phyloP scores from a whole-genome alignment of 2,329 filamentous ascomycete genomes.

The Hypoxylon sp. region DNA sequence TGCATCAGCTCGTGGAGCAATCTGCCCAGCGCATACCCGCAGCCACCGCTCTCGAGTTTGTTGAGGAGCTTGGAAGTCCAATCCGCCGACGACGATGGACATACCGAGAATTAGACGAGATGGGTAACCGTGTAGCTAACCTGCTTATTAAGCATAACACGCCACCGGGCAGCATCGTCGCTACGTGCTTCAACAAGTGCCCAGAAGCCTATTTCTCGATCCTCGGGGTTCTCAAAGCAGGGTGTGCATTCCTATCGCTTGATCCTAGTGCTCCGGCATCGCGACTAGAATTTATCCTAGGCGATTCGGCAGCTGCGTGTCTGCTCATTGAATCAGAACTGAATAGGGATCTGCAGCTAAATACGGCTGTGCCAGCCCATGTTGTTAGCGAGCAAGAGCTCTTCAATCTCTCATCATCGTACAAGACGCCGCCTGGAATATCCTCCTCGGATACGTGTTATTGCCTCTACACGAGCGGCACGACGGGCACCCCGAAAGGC shows the following conservation, averaged over 20 bases:
- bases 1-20: constrained; percentile 85
- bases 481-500: constrained; percentile 88
- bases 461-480: constrained; percentile 89
- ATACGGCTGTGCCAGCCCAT: constrained; percentile 54
- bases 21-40: constrained; percentile 70
- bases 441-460: constrained; percentile 76
- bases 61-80: constrained; percentile 66
- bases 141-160: constrained; percentile 69
- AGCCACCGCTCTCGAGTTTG: constrained; percentile 82
- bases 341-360: constrained; percentile 54
- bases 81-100: constrained; percentile 74
- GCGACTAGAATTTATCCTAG: constrained; percentile 82
- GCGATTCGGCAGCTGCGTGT: constrained; percentile 77
- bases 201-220: constrained; percentile 88
- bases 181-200: constrained; percentile 87
- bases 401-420: constrained; percentile 18
- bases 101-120: constrained; percentile 78
- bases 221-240: constrained; percentile 84
- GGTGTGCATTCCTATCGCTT: constrained; percentile 84
- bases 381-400: constrained; percentile 55
- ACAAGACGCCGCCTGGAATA: constrained; percentile 54
- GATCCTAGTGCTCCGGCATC: constrained; percentile 80
- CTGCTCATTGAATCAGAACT: constrained; percentile 69
- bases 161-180: constrained; percentile 74
- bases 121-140: constrained; percentile 80